These are phyloP conservation scores for Fusarium sp. DNA, from an alignment of 2,329 filamentous ascomycete species.

Conservation along the genomic window DNA sequence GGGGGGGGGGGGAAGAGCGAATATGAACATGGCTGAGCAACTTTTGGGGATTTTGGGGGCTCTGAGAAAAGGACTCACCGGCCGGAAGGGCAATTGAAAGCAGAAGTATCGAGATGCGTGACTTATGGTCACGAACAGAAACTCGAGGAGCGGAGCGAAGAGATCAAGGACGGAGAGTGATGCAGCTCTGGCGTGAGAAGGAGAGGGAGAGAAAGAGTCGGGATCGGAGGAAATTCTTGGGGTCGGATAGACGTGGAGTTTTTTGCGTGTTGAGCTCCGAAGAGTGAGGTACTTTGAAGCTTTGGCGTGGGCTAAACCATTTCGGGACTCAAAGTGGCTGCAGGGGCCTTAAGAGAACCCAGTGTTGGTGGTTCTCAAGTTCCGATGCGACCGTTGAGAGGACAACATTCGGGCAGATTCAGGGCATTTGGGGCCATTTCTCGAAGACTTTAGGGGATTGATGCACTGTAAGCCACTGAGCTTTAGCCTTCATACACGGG, in stretches of 20 bases:
- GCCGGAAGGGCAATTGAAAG: constrained; percentile 37
- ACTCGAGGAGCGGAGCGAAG: constrained; percentile 21
- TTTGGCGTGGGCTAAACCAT: constrained; percentile 43
- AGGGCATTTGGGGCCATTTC: constrained; percentile 8
- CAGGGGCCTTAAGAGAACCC: constrained; percentile 24
- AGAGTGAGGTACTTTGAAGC: constrained; percentile 46
- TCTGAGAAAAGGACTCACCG: constrained; percentile 32
- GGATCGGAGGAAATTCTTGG: constrained; percentile 49
- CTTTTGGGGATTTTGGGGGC: constrained; percentile 4
- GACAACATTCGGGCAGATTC: constrained; percentile 9
- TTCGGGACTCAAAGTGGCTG: constrained; percentile 30
- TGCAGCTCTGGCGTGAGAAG: constrained; percentile 43
- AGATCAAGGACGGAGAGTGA: constrained; percentile 35
- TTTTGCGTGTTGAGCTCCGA: constrained; percentile 53
- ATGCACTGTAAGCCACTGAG: constrained; percentile 11
- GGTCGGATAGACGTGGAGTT: constrained; percentile 48
- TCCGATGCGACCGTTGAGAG: constrained; percentile 31
- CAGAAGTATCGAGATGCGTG: constrained; percentile 32
- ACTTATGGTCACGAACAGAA: constrained; percentile 29
- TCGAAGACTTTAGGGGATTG: constrained; percentile 4
- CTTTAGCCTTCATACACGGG: background rate
- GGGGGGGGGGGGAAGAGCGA: constrained; percentile 25
- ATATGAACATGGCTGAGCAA: constrained; percentile 25
- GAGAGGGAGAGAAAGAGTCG: constrained; percentile 44
- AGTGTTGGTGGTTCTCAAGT: constrained; percentile 14